Conservation (phyloP, 2,329 filamentous ascomycete species). For the Trichoderma hamatum region DNA sequence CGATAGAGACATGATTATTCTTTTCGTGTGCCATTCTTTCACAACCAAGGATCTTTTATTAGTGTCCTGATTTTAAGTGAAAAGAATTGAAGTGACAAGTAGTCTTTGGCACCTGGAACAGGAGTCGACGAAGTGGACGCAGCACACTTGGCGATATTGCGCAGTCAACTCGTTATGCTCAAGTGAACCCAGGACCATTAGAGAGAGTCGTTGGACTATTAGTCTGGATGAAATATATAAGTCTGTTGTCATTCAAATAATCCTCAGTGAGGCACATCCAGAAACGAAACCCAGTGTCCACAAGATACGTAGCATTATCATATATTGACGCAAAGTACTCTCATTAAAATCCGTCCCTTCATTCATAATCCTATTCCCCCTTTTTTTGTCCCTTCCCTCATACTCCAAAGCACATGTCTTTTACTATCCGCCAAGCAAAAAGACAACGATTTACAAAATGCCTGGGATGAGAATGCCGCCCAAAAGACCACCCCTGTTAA, state of each 20-base stretch:
- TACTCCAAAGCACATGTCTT: neutral
- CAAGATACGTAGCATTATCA: neutral
- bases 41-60: neutral
- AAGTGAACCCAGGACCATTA: neutral
- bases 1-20: neutral
- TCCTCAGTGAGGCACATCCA: neutral
- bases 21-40: neutral
- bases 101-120: neutral
- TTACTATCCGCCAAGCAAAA: neutral
- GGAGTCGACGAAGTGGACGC: no score
- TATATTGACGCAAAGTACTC: neutral
- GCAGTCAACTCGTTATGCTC: no score
- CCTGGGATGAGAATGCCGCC: conserved; percentile 20
- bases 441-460: neutral
- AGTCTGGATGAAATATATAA: neutral
- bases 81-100: neutral
- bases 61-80: accelerated
- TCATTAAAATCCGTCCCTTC: neutral
- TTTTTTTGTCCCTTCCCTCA: neutral
- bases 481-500: neutral
- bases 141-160: neutral
- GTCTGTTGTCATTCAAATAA: neutral
- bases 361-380: neutral
- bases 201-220: accelerated
- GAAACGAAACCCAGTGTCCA: neutral